These are phyloP conservation scores for Aspergillus biplanus DNA, from an alignment of 495 filamentous ascomycete species.

Conservation along the genomic window DNA sequence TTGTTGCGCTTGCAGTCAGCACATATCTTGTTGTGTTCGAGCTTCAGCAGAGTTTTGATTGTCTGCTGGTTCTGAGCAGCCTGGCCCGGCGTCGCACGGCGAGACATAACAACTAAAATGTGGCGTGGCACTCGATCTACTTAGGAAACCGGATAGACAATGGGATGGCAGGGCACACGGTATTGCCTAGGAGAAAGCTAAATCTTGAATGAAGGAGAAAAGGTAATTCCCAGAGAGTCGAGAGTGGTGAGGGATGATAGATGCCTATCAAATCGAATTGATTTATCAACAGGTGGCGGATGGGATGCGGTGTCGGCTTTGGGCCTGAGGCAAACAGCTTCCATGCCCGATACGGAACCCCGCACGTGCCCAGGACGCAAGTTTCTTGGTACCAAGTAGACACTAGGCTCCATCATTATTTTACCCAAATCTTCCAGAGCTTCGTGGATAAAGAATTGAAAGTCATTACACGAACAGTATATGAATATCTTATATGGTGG, in stretches of 20 bases:
- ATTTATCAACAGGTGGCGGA: constrained; percentile 24
- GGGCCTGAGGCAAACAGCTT: constrained; percentile 26
- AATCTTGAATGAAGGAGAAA: constrained; percentile 12
- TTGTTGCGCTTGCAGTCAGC: constrained; percentile 99
- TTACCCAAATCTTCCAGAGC: neutral
- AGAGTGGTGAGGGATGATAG: neutral
- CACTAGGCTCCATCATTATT: neutral
- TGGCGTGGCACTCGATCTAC: constrained; percentile 19
- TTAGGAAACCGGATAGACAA: constrained; percentile 8
- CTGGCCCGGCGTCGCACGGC: constrained; percentile 77
- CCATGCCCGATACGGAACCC: constrained; percentile 21
- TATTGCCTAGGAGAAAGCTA: neutral
- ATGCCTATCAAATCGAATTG: neutral
- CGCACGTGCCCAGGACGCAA: constrained; percentile 20
- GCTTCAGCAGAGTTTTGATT: constrained; percentile 89
- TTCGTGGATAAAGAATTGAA: neutral
- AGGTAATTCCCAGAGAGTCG: neutral
- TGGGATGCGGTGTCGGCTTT: constrained; percentile 22
- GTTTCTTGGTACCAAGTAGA: neutral
- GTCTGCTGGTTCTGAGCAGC: constrained; percentile 87
- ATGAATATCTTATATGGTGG: neutral
- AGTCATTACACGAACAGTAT: neutral
- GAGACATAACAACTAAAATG: constrained; percentile 68
- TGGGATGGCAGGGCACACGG: constrained; percentile 9
- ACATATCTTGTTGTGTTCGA: constrained; percentile 93